Base-by-base conservation (phyloP, 345 rosid species). In the Dimocarpus longan region DNA sequence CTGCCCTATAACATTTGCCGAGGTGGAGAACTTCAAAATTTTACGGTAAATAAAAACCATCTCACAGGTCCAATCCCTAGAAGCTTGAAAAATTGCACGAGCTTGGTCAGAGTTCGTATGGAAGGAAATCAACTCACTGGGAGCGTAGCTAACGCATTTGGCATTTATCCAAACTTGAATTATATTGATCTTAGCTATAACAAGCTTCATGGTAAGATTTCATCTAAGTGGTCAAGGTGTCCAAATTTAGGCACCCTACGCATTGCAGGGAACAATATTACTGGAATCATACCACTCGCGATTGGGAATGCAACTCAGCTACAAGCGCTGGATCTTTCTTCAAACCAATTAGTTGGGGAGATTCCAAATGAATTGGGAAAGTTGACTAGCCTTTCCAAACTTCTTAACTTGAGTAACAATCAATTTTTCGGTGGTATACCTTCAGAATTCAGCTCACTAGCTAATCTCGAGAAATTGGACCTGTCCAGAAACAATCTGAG, bases 181-280 rank as follows among this genome's bases (percentile, higher is more conserved):
- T 56, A 19, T 56, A 39, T 76, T 1, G 79, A 67, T 50, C 44
- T 76, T 21, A 68, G 73, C 70, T 39, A 15, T n/a, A 76, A 68
- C 26, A 42, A 68, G 3, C 22, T 76, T 0, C 5, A 68, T 54
- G 79, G 79, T 3, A 32, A 68, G 3, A 43, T 68, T 12, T 76
- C 65, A 6, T 60, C 65, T 21, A 60, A 60, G 8, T 60, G 65
- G 65, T 9, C 10, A 5, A 60, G 4, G 4, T 60, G 65, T 24
- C 11, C 26, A n/a, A 8, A 60, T n/a, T 60, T 60, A 60, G 65
- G 13, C 11, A 60, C 65, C 0, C 12, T 60, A 8, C 24, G 11
- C 26, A n/a, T 60, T n/a, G 26, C 26, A 60, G 65, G 26, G 28
- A 60, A 60, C 6, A 50, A 50, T 50, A 50, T 50, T 12, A 12